Evolutionary conservation across 2,329 filamentous ascomycete genomes (phyloP).

Genomic region (Plectosphaerella cucumerina): DNA sequence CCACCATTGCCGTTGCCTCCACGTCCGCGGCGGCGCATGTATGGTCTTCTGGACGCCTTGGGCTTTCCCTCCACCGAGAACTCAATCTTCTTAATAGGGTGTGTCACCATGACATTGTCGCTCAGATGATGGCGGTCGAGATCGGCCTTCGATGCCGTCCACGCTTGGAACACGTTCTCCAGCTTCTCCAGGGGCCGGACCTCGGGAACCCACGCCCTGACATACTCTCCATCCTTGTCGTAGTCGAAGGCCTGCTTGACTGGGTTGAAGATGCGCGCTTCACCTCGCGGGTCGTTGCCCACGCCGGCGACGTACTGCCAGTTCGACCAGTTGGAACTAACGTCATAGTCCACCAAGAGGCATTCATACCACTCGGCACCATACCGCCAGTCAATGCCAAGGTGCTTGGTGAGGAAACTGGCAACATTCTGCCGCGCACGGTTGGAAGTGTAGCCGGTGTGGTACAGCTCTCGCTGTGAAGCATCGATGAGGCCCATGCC

Average conservation of each 20-base stretch:
- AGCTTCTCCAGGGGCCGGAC: slow-evolving; percentile 48
- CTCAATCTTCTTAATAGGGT: slow-evolving; percentile 61
- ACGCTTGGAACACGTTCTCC: slow-evolving; percentile 65
- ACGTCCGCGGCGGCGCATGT: slow-evolving; percentile 21
- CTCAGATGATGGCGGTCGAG: slow-evolving; percentile 52
- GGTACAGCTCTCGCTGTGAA: slow-evolving; percentile 66
- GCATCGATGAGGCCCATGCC: slow-evolving; percentile 77
- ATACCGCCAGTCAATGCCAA: slow-evolving; percentile 73
- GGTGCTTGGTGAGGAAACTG: slow-evolving; percentile 67
- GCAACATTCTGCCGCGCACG: slow-evolving; percentile 74
- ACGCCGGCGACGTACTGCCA: slow-evolving; percentile 81
- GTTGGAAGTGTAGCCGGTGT: slow-evolving; percentile 77
- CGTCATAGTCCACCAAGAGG: slow-evolving; percentile 71
- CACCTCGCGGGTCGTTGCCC: slow-evolving; percentile 71
- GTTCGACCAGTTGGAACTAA: slow-evolving; percentile 74
- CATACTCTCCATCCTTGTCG: slow-evolving; percentile 64
- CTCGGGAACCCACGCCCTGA: slow-evolving; percentile 71
- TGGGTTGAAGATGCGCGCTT: slow-evolving; percentile 73
- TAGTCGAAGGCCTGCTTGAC: slow-evolving; percentile 79
- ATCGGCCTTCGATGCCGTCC: slow-evolving; percentile 57
- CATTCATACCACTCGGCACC: slow-evolving; percentile 82
- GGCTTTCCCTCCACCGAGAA: slow-evolving; percentile 55
- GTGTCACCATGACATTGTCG: slow-evolving; percentile 60
- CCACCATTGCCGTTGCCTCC: slow-evolving; percentile 3
- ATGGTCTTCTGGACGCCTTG: slow-evolving; percentile 26